Conservation (phyloP, 768 basidiomycete species). For the Tephrocybe sp. region DNA sequence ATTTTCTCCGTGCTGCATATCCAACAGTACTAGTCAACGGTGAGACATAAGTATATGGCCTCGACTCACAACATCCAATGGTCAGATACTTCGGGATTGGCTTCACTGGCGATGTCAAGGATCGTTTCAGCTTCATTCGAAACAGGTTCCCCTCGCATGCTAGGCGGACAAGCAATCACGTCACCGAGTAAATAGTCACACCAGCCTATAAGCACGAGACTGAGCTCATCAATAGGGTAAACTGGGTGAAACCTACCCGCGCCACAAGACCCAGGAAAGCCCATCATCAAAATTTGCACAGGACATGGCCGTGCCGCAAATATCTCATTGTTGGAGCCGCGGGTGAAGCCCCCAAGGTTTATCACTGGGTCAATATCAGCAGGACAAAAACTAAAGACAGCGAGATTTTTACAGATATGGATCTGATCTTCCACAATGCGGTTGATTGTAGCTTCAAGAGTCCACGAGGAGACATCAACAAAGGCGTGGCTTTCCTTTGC, state of each 20-base stretch:
- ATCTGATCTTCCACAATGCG: slow-evolving; percentile 3
- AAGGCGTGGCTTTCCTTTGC: slow-evolving; percentile 1
- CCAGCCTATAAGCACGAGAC: background rate
- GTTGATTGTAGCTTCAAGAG: background rate
- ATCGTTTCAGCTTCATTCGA: too few species aligned
- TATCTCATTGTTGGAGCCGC: slow-evolving; percentile 2
- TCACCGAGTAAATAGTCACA: background rate
- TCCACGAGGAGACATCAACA: slow-evolving; percentile 1
- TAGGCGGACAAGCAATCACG: background rate
- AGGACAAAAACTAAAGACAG: too few species aligned
- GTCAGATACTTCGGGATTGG: background rate
- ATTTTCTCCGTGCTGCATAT: background rate
- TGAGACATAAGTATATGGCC: background rate
- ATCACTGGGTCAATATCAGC: background rate
- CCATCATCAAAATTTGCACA: slow-evolving; percentile 1
- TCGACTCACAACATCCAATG: background rate
- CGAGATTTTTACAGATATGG: background rate
- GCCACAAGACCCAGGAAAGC: slow-evolving; percentile 1
- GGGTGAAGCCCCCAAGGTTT: slow-evolving; percentile 2
- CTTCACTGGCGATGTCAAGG: background rate
- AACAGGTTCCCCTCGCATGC: background rate
- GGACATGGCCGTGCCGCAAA: slow-evolving; percentile 4
- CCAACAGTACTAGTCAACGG: background rate
- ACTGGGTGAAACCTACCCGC: background rate
- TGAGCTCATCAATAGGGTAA: background rate